Conservation (phyloP, 805 yeast genomes). For the Metschnikowia cerradonensis region DNA sequence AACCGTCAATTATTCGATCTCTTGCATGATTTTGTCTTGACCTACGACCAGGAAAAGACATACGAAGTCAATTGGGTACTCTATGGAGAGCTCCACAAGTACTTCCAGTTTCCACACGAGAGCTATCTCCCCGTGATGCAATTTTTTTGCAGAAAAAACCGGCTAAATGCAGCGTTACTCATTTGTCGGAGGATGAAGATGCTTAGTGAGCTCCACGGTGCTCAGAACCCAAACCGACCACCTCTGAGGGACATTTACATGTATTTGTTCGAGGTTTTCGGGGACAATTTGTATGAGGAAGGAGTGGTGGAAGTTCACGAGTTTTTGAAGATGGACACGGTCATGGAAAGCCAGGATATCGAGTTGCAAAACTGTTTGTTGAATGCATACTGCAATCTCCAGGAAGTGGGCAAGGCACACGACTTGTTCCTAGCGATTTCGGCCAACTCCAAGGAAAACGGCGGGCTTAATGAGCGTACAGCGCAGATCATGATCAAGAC, state of each 20-base stretch:
- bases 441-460: constrained; percentile 42
- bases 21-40: constrained; percentile 29
- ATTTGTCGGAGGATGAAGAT: constrained; percentile 59
- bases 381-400: constrained; percentile 58
- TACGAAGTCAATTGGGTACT: constrained; percentile 54
- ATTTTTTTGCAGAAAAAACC: constrained; percentile 48
- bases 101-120: constrained; percentile 55
- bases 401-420: constrained; percentile 51
- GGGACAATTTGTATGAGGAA: constrained; percentile 53
- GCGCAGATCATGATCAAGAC: constrained; percentile 64
- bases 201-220: constrained; percentile 50
- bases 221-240: constrained; percentile 13
- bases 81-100: constrained; percentile 52
- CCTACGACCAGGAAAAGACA: constrained; percentile 27
- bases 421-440: constrained; percentile 59
- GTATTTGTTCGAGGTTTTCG: constrained; percentile 58
- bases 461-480: constrained; percentile 60
- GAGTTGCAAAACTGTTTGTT: constrained; percentile 57
- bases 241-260: constrained; percentile 48
- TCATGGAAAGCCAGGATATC: constrained; percentile 49
- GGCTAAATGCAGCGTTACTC: constrained; percentile 59
- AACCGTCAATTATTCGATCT: constrained; percentile 27
- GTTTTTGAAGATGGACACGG: constrained; percentile 56
- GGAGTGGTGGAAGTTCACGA: constrained; percentile 66
- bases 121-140: constrained; percentile 55